These are phyloP conservation scores for Tulasnella sp. DNA, from an alignment of 768 basidiomycete genomes.

Conservation along the genomic window DNA sequence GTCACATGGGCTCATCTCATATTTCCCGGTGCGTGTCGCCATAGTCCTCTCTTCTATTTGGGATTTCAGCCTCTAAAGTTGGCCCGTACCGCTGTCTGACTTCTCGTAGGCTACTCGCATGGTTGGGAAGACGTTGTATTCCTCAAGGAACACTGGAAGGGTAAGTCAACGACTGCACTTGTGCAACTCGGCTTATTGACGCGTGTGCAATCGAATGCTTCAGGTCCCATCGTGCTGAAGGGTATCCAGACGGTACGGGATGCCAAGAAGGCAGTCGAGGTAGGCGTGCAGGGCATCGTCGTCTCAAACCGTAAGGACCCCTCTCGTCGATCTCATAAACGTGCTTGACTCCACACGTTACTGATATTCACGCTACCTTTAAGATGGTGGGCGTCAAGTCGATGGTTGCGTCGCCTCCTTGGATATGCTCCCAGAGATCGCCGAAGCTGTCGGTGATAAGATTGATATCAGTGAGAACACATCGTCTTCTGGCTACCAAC, in stretches of 20 bases:
- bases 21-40: no score
- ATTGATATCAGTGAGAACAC: slow-evolving; percentile 30
- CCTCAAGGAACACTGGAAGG: slow-evolving; percentile 57
- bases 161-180: slow-evolving; percentile 22
- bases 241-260: slow-evolving; percentile 63
- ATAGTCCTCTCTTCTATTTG: no score
- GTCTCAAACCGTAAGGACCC: slow-evolving; percentile 82
- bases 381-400: slow-evolving; percentile 36
- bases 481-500: background rate
- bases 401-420: slow-evolving; percentile 72
- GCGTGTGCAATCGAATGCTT: background rate
- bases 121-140: slow-evolving; percentile 65
- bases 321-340: slow-evolving; percentile 27
- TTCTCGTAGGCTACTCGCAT: slow-evolving; percentile 38
- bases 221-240: slow-evolving; percentile 53
- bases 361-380: slow-evolving; percentile 23
- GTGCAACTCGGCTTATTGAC: background rate
- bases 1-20: slow-evolving; percentile 37
- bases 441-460: slow-evolving; percentile 47
- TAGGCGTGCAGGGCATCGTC: slow-evolving; percentile 56
- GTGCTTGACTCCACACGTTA: background rate
- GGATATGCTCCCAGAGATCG: slow-evolving; percentile 58
- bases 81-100: background rate
- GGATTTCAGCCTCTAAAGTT: slow-evolving; percentile 19
- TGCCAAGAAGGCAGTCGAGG: slow-evolving; percentile 58